These are phyloP conservation scores for Daldinia vernicosa DNA, from an alignment of 495 filamentous ascomycete genomes.

Conservation along the genomic window DNA sequence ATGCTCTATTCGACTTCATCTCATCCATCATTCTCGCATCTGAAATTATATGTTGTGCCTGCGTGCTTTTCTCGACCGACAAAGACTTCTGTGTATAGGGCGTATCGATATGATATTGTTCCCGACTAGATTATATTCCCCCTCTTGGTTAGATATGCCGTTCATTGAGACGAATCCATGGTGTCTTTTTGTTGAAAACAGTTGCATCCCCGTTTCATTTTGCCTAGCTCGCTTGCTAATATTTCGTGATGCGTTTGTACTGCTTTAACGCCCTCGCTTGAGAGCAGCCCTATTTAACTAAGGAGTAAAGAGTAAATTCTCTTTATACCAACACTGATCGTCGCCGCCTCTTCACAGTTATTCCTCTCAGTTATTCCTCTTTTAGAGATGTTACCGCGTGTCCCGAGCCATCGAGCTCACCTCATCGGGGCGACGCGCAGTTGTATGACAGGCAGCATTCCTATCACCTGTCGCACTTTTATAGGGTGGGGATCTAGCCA, in stretches of 20 bases:
- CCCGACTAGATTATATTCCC: slow-evolving; percentile 9
- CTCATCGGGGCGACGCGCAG: slow-evolving; percentile 40
- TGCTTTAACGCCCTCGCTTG: slow-evolving; percentile 13
- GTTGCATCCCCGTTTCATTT: slow-evolving; percentile 21
- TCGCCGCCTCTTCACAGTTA: slow-evolving; percentile 23
- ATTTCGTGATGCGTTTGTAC: slow-evolving; percentile 31
- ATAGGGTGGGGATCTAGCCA: slow-evolving; percentile 37
- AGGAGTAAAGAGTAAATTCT: background rate
- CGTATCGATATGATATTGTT: background rate
- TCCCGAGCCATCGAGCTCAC: slow-evolving; percentile 40
- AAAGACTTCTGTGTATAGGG: slow-evolving; percentile 18
- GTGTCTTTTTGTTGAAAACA: slow-evolving; percentile 18
- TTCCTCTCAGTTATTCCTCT: slow-evolving; percentile 19
- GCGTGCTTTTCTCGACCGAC: slow-evolving; percentile 20
- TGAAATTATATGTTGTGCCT: slow-evolving; percentile 24
- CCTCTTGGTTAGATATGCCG: slow-evolving; percentile 10
- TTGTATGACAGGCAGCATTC: slow-evolving; percentile 43
- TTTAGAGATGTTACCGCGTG: slow-evolving; percentile 36
- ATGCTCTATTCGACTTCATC: slow-evolving; percentile 50
- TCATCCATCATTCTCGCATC: slow-evolving; percentile 46
- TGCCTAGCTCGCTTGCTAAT: slow-evolving; percentile 32
- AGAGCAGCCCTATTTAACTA: background rate
- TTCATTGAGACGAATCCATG: slow-evolving; percentile 19
- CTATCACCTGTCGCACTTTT: slow-evolving; percentile 43
- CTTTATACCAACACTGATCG: slow-evolving; percentile 25